These are phyloP conservation scores for Leishmania braziliensis DNA, from an alignment of 208 protist genomes.

Conservation along the genomic window DNA sequence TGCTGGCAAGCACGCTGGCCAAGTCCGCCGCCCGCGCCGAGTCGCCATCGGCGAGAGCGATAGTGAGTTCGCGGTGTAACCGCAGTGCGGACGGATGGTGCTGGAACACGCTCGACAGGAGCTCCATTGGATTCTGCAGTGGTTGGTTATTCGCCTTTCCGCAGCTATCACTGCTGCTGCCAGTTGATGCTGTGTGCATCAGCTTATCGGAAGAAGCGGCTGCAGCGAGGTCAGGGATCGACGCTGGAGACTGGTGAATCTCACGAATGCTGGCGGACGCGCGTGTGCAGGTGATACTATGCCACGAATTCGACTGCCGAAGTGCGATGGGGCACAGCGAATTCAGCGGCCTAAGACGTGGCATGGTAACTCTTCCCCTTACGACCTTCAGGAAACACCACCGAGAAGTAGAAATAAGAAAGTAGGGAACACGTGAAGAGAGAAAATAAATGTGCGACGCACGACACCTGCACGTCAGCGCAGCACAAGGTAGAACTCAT, in stretches of 20 bases:
- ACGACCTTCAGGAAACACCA: not conserved
- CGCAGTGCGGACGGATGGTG: slow-evolving; percentile 61
- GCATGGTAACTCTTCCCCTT: not conserved
- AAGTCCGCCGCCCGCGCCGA: slow-evolving; percentile 62
- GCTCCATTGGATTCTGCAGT: slow-evolving; percentile 55
- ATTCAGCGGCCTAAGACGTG: not conserved
- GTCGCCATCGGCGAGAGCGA: slow-evolving; percentile 67
- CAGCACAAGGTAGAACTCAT: slow-evolving; percentile 13
- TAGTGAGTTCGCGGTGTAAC: slow-evolving; percentile 77
- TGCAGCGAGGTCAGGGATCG: not conserved
- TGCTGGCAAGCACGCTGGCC: slow-evolving; percentile 59
- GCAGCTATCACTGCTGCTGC: not conserved
- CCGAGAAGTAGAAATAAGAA: not conserved
- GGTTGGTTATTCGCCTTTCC: not conserved
- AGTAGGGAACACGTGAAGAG: not conserved
- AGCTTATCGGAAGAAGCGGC: not conserved
- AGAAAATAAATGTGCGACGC: slow-evolving; percentile 15
- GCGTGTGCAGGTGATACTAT: not conserved
- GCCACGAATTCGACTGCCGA: not conserved
- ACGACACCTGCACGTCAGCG: not conserved
- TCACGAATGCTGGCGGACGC: not conserved
- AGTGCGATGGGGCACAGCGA: not conserved
- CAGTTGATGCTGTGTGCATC: too few relatives aligned
- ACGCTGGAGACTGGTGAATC: not conserved
- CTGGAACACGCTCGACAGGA: slow-evolving; percentile 71